Conservation (phyloP, 2,329 filamentous ascomycete species). For the Dactylellina parvicollis region DNA sequence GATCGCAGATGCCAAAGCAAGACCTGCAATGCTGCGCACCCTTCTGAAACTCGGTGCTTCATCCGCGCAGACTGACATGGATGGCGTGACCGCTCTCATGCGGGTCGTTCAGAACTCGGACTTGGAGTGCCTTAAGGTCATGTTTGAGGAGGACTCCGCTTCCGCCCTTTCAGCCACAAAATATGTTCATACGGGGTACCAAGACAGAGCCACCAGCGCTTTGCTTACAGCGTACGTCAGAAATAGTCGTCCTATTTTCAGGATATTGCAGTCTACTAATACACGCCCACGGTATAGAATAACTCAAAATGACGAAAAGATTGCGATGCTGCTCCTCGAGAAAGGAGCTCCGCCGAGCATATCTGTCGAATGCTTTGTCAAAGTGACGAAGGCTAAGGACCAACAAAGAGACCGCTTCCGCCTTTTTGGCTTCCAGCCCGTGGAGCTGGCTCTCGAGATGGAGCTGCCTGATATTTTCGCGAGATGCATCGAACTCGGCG, state of each 20-base stretch:
- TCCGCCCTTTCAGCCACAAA: constrained; percentile 9
- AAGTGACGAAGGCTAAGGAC: constrained; percentile 60
- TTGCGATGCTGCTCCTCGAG: constrained; percentile 71
- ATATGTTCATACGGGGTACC: not conserved
- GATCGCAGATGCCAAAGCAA: constrained; percentile 68
- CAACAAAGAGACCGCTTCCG: not conserved
- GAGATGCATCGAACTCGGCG: constrained; percentile 71
- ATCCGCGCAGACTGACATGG: constrained; percentile 73
- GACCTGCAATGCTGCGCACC: constrained; percentile 68
- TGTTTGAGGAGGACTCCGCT: constrained; percentile 60
- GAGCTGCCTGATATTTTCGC: constrained; percentile 67
- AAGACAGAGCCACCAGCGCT: not conserved
- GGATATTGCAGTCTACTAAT: constrained; percentile 66
- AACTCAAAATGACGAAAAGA: constrained; percentile 62
- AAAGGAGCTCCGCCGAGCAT: constrained; percentile 71
- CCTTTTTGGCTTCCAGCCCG: constrained; percentile 70
- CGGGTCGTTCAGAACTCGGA: constrained; percentile 71
- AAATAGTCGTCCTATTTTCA: not conserved
- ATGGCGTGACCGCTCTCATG: constrained; percentile 68
- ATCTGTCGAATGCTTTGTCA: constrained; percentile 72
- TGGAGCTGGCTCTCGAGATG: constrained; percentile 70
- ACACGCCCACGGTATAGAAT: constrained; percentile 65
- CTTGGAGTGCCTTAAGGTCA: constrained; percentile 63
- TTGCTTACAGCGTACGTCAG: constrained; percentile 23
- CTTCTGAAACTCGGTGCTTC: constrained; percentile 77